Conservation (phyloP, 2,329 filamentous ascomycete species). For the Huntiella savannae region DNA sequence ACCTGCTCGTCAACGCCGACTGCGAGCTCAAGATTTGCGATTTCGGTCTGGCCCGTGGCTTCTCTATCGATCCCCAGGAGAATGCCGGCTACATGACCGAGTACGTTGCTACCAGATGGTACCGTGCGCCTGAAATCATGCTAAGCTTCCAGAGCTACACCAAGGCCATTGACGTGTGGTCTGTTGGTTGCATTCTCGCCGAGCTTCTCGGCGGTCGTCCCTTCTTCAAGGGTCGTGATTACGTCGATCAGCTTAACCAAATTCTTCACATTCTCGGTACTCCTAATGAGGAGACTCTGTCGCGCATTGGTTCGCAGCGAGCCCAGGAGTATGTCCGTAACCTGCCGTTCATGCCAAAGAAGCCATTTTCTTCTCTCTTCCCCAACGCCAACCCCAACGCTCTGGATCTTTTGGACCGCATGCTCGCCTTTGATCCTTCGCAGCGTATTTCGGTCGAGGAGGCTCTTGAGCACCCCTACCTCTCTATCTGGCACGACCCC, state of each 20-base stretch:
- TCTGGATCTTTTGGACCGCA: constrained; percentile 83
- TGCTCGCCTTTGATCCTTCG: constrained; percentile 93
- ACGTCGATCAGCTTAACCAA: constrained; percentile 98
- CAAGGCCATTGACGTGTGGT: constrained; percentile 99
- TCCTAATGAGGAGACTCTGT: constrained; percentile 84
- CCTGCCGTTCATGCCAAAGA: constrained; percentile 85
- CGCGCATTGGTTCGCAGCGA: constrained; percentile 81
- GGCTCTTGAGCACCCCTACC: constrained; percentile 87
- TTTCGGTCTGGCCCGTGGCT: constrained; percentile 88
- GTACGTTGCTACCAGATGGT: constrained; percentile 97
- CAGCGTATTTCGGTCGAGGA: constrained; percentile 86
- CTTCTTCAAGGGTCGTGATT: constrained; percentile 98
- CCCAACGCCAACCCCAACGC: constrained; percentile 90
- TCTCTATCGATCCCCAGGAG: constrained; percentile 92
- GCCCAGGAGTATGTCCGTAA: constrained; percentile 98
- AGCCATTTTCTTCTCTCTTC: constrained; percentile 74
- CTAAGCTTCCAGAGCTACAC: constrained; percentile 99
- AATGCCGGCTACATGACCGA: constrained; percentile 99
- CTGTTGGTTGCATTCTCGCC: constrained; percentile 90
- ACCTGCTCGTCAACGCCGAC: constrained; percentile 93
- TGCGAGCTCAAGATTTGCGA: constrained; percentile 99
- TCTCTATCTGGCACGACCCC: constrained; percentile 96
- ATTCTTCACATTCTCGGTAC: constrained; percentile 96
- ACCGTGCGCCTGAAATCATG: constrained; percentile 91
- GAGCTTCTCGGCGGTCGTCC: constrained; percentile 89